Percentiles rank a stretch among this genome's conserved stretches.
Evolutionary conservation across 441 rosid genomes (phyloP).

Genomic region (Theobroma grandiflorum): DNA sequence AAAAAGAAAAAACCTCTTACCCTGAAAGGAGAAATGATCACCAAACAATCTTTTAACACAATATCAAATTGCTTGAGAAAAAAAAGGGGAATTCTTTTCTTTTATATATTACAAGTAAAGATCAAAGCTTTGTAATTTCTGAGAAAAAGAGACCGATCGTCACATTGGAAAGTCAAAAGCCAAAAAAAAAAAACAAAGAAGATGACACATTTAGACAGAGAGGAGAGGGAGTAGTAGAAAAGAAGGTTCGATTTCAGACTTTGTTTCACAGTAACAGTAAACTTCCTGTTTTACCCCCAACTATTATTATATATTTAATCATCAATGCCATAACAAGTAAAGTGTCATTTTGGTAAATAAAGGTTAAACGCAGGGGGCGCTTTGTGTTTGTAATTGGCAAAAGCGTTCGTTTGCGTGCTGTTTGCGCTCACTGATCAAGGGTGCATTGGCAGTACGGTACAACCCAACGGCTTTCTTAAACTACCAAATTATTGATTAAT

Average conservation of each 20-base stretch:
- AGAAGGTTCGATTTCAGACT: slow-evolving; percentile 28
- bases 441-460: not conserved
- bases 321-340: not conserved
- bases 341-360: not conserved
- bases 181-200: not conserved
- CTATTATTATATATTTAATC: too few relatives aligned
- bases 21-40: not conserved
- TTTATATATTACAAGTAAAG: slow-evolving; percentile 16
- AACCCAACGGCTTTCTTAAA: not conserved
- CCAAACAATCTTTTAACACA: not conserved
- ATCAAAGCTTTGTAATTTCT: slow-evolving; percentile 14
- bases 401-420: not conserved
- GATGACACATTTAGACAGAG: not conserved
- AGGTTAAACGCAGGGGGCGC: not conserved
- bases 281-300: slow-evolving; percentile 15
- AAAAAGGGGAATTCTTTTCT: not conserved
- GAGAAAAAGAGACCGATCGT: not conserved
- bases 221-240: not conserved
- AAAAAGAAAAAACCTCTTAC: not conserved
- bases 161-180: slow-evolving; percentile 24
- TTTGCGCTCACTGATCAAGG: not conserved
- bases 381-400: not conserved
- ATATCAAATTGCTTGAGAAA: slow-evolving; percentile 10
- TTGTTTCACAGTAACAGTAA: not conserved
- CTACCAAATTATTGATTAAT: too few relatives aligned